A percentile compares a stretch with the other conserved stretches of the same genome.
Conservation (phyloP, 2,329 filamentous ascomycete species). For the Alternaria infectoria region DNA sequence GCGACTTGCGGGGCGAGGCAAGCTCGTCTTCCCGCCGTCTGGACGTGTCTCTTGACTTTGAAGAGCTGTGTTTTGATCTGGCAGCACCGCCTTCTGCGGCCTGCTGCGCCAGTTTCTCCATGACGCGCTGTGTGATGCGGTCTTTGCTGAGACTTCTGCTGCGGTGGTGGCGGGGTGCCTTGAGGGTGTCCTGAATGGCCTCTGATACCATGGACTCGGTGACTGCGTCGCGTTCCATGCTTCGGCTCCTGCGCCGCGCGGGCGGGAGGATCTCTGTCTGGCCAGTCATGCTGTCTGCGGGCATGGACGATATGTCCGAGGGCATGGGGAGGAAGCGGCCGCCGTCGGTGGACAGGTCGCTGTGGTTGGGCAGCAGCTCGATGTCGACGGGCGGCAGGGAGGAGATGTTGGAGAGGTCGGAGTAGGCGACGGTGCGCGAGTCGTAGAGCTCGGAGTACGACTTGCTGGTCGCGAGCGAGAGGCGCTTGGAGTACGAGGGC, state of each 20-base stretch:
- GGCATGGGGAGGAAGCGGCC: slow-evolving; percentile 70
- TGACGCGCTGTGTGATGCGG: slow-evolving; percentile 70
- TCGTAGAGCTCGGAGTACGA: slow-evolving; percentile 46
- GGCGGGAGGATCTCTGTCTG: slow-evolving; percentile 55
- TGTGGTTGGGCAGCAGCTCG: slow-evolving; percentile 76
- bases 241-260: slow-evolving; percentile 58
- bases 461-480: slow-evolving; percentile 63
- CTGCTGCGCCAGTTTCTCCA: slow-evolving; percentile 67
- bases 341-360: slow-evolving; percentile 67
- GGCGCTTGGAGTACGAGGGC: slow-evolving; percentile 71
- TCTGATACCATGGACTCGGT: slow-evolving; percentile 25
- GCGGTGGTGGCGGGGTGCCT: slow-evolving; percentile 63
- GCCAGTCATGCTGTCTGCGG: slow-evolving; percentile 73
- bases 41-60: slow-evolving; percentile 18
- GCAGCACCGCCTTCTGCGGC: slow-evolving; percentile 52
- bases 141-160: slow-evolving; percentile 71
- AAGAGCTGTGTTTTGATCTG: slow-evolving; percentile 21
- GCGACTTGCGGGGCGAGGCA: slow-evolving; percentile 40
- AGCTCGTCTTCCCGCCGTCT: slow-evolving; percentile 39
- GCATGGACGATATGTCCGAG: slow-evolving; percentile 88
- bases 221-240: slow-evolving; percentile 52
- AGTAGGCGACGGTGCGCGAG: slow-evolving; percentile 59
- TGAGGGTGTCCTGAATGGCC: slow-evolving; percentile 55
- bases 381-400: slow-evolving; percentile 80
- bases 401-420: slow-evolving; percentile 78